phyloP scores from a whole-genome alignment of 164 flowering plant species.

The Kingdonia uniflora region DNA sequence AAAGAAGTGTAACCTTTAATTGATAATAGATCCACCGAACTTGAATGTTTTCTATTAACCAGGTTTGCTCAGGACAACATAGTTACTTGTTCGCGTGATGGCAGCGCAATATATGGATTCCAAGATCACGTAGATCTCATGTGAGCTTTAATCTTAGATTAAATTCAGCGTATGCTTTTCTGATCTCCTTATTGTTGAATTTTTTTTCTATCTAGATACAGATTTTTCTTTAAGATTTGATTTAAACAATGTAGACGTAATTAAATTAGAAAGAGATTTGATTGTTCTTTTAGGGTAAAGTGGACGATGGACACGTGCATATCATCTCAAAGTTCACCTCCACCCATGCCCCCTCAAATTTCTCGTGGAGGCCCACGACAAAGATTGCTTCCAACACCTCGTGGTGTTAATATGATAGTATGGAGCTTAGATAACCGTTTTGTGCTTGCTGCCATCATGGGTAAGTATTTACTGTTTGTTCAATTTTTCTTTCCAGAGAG shows the following conservation, averaged over 20 bases:
- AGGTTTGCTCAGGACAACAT: constrained; percentile 92
- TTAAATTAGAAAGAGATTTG: too few species aligned
- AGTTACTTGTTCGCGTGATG: constrained; percentile 98
- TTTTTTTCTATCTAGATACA: neutral
- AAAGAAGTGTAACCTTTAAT: neutral
- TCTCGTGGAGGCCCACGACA: constrained; percentile 96
- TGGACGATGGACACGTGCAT: constrained; percentile 82
- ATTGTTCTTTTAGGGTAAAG: constrained; percentile 45
- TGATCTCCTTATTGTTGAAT: neutral
- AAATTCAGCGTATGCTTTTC: neutral
- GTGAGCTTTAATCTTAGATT: constrained; percentile 32
- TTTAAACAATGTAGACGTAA: too few species aligned
- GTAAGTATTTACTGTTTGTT: constrained; percentile 22
- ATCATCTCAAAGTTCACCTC: constrained; percentile 98
- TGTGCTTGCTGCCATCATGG: constrained; percentile 99
- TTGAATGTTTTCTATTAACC: constrained; percentile 1
- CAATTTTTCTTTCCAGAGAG: too few species aligned
- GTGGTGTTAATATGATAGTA: constrained; percentile 98
- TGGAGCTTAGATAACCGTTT: constrained; percentile 99
- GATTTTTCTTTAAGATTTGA: neutral
- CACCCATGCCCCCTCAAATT: constrained; percentile 94
- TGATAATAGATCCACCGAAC: too few species aligned
- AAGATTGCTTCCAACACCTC: constrained; percentile 85
- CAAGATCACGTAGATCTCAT: constrained; percentile 71
- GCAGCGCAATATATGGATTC: constrained; percentile 97